Evolutionary conservation across 1,139 yeast species (phyloP), one percentile per base, ranked within the genome.

Genomic region (Diutina ranongensis): DNA sequence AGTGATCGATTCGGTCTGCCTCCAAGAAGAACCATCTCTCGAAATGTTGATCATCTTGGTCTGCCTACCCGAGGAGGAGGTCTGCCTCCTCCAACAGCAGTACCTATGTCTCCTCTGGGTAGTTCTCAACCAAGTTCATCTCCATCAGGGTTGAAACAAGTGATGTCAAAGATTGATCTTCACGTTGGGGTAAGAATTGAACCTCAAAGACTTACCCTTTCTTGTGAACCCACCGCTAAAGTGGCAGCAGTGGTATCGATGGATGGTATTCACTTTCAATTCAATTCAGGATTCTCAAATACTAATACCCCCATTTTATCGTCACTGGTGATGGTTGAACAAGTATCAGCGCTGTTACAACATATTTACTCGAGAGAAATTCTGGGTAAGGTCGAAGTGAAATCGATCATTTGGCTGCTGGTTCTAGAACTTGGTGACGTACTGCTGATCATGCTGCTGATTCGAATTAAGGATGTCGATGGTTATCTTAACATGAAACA

Each of bases 171-270:
- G 28, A 62, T 83, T 49, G 89, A 85, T 53, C 57, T 88, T 21
- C 80, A 78, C 48, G 60, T 85, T 46, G 79, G 83, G 1, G 54
- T 88, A 3, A 67, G 76, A 45, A 73, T 89, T 45, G 87, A 81
- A 27, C 75, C 79, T 35, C 97, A 92, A 57, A 76, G 74, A 45
- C 60, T 92, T 28, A 75, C 84, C 3, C 67, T 92, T 46, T 83
- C 95, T 53, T 92, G 97, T 68, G 92, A 85, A 51, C 97, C 98
- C 0, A 80, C 82, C 13, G 97, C 97, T 0, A 86, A 85, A 57
- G 94, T 92, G 1, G 89, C 88, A 33, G 94, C 97, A 0, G 75
- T 84, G 28, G 82, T 87, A 21, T 83, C 86, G 18, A 38, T 38
- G 42, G 32, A 38, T 4, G 42, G 42, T 15, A 38, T 38, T 12